These are phyloP conservation scores for Tulasnella sp. DNA, from an alignment of 768 basidiomycete species.

Conservation along the genomic window DNA sequence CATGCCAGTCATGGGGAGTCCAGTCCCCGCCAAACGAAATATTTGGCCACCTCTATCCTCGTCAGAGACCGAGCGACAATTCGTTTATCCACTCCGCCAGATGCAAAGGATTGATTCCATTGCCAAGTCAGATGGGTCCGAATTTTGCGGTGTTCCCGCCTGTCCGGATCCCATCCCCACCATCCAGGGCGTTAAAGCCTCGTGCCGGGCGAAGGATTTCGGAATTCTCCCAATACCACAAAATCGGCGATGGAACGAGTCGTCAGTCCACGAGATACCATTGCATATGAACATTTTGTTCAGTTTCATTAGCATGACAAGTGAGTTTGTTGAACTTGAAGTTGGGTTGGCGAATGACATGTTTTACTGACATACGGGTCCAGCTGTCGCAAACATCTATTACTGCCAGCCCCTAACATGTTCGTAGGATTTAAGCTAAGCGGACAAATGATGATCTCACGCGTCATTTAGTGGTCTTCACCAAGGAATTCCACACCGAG, in stretches of 20 bases:
- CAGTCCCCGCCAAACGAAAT: background rate
- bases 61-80: background rate
- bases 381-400: slow-evolving; percentile 39
- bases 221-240: slow-evolving; percentile 47
- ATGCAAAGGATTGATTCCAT: background rate
- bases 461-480: slow-evolving; percentile 37
- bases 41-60: background rate
- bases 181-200: background rate
- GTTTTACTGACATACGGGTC: background rate
- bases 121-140: background rate
- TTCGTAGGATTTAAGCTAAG: background rate
- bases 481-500: slow-evolving; percentile 40
- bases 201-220: slow-evolving; percentile 39
- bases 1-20: background rate
- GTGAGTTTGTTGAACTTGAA: background rate
- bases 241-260: slow-evolving; percentile 38
- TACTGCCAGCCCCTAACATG: slow-evolving; percentile 40
- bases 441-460: background rate
- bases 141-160: background rate
- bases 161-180: background rate
- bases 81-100: background rate
- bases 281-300: slow-evolving; percentile 41
- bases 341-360: background rate
- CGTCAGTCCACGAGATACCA: slow-evolving; percentile 35
- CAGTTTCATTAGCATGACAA: slow-evolving; percentile 42